These are phyloP conservation scores for Lineolata rhizophorae DNA, from an alignment of 495 filamentous ascomycete genomes.

Conservation along the genomic window DNA sequence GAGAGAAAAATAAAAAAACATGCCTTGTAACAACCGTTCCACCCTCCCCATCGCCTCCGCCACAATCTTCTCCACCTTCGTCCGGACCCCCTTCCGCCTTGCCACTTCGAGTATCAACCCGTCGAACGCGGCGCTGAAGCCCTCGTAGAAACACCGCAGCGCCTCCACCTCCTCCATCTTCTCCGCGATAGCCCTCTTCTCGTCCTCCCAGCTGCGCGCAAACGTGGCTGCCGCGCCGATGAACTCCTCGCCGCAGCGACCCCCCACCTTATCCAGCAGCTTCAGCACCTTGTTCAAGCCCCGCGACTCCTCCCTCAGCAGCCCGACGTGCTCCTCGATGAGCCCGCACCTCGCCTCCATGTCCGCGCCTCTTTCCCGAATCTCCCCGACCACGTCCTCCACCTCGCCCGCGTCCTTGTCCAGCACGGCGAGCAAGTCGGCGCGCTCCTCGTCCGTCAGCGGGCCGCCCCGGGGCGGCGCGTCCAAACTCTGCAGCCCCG, in stretches of 20 bases:
- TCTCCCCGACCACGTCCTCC: conserved; percentile 72
- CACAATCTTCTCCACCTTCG: conserved; percentile 49
- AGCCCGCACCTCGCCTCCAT: conserved; percentile 41
- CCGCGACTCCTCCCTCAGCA: conserved; percentile 26
- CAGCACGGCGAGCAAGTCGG: conserved; percentile 66
- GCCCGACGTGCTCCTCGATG: conserved; percentile 34
- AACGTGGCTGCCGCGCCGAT: conserved; percentile 51
- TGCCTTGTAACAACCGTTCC: conserved; percentile 43
- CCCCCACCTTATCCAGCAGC: conserved; percentile 28
- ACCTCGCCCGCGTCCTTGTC: conserved; percentile 68
- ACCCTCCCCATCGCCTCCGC: conserved; percentile 54
- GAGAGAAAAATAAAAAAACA: background rate
- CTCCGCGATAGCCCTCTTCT: conserved; percentile 41
- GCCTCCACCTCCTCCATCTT: conserved; percentile 52
- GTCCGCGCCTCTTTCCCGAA: conserved; percentile 48
- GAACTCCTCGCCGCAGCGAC: conserved; percentile 37
- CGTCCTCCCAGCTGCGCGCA: conserved; percentile 48
- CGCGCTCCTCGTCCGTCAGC: conserved; percentile 51
- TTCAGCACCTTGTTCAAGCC: conserved; percentile 1
- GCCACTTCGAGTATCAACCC: conserved; percentile 64
- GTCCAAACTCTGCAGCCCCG: conserved; percentile 14
- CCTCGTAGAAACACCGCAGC: conserved; percentile 56
- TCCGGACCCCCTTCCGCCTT: conserved; percentile 43
- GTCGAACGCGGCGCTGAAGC: conserved; percentile 66
- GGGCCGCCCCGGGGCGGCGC: conserved; percentile 44